These are phyloP conservation scores for Penicillium odoratum DNA, from an alignment of 495 filamentous ascomycete species.

Conservation along the genomic window DNA sequence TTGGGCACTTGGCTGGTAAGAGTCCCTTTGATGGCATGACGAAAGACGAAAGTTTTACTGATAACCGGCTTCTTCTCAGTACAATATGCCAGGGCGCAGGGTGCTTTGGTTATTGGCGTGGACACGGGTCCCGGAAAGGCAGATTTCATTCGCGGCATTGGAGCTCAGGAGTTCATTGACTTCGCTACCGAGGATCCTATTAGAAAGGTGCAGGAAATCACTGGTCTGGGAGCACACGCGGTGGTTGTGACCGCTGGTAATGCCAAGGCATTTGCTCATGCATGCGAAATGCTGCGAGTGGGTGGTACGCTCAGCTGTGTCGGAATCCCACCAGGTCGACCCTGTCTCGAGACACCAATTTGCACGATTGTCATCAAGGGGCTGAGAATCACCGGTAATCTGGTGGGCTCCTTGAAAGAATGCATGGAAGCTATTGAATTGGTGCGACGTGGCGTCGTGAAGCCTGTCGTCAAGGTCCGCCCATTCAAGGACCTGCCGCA, in stretches of 20 bases:
- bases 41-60: background rate
- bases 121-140: constrained; percentile 45
- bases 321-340: constrained; percentile 46
- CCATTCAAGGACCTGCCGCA: constrained; percentile 44
- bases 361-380: constrained; percentile 51
- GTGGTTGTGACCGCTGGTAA: constrained; percentile 46
- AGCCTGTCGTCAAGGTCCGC: constrained; percentile 45
- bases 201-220: constrained; percentile 41
- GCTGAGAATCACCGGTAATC: constrained; percentile 44
- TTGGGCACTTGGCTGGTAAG: constrained; percentile 49
- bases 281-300: constrained; percentile 51
- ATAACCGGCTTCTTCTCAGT: constrained; percentile 25
- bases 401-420: constrained; percentile 51
- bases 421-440: constrained; percentile 53
- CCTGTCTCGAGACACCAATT: constrained; percentile 46
- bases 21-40: background rate
- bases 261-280: constrained; percentile 46
- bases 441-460: constrained; percentile 46
- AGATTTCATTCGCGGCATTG: constrained; percentile 42
- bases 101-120: constrained; percentile 47
- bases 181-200: constrained; percentile 39
- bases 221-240: constrained; percentile 44
- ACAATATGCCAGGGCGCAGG: constrained; percentile 48
- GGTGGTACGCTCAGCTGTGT: constrained; percentile 52
- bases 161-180: constrained; percentile 47